Percentiles rank a stretch among this genome's conserved stretches.
Conservation (phyloP, 78 protist species). For the Anaeramoeba ignava region DNA sequence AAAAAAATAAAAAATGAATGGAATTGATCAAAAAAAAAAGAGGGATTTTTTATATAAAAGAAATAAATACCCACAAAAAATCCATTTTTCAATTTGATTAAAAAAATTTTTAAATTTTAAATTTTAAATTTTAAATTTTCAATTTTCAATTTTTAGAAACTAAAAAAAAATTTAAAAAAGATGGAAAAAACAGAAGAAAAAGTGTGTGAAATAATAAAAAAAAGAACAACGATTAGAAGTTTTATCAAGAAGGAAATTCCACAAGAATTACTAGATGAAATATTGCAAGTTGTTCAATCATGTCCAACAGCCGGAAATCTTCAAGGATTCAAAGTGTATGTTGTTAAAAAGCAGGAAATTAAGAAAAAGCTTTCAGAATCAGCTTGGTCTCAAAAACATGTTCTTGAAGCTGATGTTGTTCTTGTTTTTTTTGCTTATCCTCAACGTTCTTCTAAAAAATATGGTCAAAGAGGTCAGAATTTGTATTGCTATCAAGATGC, state of each 20-base stretch:
- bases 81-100: too few species aligned
- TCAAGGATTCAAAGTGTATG: background rate
- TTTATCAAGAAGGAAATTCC: background rate
- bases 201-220: background rate
- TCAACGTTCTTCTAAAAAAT: background rate
- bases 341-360: background rate
- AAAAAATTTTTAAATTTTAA: too few species aligned
- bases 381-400: background rate
- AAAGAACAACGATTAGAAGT: background rate
- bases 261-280: background rate
- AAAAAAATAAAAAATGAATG: too few species aligned
- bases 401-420: background rate
- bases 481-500: background rate
- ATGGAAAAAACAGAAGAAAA: background rate
- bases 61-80: too few species aligned
- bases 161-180: too few species aligned
- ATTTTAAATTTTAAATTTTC: too few species aligned
- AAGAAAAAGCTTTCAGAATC: background rate
- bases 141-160: too few species aligned
- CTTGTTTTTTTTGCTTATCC: background rate
- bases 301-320: background rate
- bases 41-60: too few species aligned
- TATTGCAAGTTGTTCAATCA: background rate
- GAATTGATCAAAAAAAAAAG: too few species aligned
- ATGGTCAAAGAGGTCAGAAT: background rate